A percentile compares a stretch with the other conserved stretches of the same genome.
phyloP scores from a whole-genome alignment of 2,329 filamentous ascomycete species.

The Epichloe coenophiala region DNA sequence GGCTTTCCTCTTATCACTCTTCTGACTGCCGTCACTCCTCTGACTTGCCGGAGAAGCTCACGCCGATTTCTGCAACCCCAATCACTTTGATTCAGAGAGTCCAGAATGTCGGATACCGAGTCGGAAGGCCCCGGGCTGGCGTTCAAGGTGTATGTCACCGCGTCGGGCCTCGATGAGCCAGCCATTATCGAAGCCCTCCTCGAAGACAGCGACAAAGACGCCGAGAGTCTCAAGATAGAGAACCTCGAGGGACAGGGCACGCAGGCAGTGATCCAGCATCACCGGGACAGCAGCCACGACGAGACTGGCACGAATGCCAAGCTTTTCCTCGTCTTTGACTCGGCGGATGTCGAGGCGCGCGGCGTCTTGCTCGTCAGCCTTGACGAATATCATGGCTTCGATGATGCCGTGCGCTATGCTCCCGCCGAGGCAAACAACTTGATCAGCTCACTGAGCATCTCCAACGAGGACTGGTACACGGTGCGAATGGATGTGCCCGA shows the following conservation, averaged over 20 bases:
- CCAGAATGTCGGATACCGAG: neutral
- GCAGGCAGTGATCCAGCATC: neutral
- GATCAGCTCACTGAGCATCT: slow-evolving; percentile 1
- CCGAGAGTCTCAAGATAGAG: neutral
- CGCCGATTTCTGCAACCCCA: too few species aligned
- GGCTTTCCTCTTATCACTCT: neutral
- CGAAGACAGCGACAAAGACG: neutral
- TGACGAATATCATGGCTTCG: slow-evolving; percentile 3
- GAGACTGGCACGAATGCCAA: neutral
- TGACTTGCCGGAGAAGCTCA: neutral
- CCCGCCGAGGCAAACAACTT: neutral
- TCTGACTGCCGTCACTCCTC: neutral
- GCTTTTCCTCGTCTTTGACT: slow-evolving; percentile 3
- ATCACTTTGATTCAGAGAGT: too few species aligned
- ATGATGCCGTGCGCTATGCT: neutral
- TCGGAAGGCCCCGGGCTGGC: neutral
- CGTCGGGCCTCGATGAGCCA: neutral
- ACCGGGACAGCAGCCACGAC: neutral
- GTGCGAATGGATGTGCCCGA: neutral
- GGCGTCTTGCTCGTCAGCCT: slow-evolving; percentile 3
- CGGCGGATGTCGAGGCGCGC: neutral
- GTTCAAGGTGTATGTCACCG: neutral
- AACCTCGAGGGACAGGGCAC: neutral
- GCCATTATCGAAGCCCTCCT: neutral
- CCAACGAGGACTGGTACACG: slow-evolving; percentile 3